Evolutionary conservation across 2,329 filamentous ascomycete genomes (phyloP), one percentile per base, ranked within the genome.

Genomic region (Fusarium transvaalense): DNA sequence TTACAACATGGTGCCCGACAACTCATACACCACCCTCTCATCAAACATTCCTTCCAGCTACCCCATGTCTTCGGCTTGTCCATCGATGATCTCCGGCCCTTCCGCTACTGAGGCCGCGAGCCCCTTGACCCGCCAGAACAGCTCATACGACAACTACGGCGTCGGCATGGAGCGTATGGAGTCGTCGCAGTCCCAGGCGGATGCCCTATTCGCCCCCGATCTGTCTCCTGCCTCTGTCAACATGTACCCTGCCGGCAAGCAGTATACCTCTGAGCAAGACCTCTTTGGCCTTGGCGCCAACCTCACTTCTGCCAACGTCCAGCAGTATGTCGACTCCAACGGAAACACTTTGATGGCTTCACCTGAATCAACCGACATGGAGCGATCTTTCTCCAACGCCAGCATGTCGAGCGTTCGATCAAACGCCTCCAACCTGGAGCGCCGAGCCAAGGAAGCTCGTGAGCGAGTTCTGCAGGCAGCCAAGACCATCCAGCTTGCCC

Each of bases 391-490:
- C n/a, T 86, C 85, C 10, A 82, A 79, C 61, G 76, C 77, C 38
- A 83, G 82, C 66, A 68, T 63, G 10, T 55, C 66, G 8, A 86
- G 84, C 69, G 77, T 74, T 55, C 81, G 76, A 66, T 87, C 85
- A 2, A 83, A 69, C 3, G 76, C 76, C 6, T 86, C 85, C 6
- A 75, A 71, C 1, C 73, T 84, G 1, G 82, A 81, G 35, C 76
- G 77, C 10, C 84, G 85, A 13, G 81, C 81, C 29, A 85, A 83
- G 69, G 82, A 85, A 51, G 81, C 84, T 1, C 78, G 83, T 4
- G 77, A 78, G 39, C 81, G 82, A 21, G 82, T 86, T 48, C 80
- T 83, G 19, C 76, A 81, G 41, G 83, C 83, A 27, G 80, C 79
- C 52, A 74, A 72, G 38, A 76, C 75, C 9, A 78, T 78, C 17